These are phyloP conservation scores for Neurospora discreta DNA, from an alignment of 495 filamentous ascomycete species.

Conservation along the genomic window DNA sequence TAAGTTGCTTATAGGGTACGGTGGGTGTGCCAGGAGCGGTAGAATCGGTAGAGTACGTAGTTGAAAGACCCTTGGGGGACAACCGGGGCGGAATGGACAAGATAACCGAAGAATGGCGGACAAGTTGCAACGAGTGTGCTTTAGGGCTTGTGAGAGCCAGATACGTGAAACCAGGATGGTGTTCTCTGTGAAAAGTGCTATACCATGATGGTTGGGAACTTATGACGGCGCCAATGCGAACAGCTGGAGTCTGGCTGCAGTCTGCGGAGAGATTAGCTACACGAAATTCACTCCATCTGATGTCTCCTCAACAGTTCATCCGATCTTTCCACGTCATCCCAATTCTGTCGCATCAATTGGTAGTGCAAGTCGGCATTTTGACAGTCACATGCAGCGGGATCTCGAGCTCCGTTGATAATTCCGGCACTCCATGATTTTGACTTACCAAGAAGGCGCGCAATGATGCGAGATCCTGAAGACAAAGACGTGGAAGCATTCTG, in stretches of 20 bases:
- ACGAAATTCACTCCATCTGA: background rate
- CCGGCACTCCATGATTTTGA: background rate
- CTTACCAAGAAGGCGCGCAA: constrained; percentile 11
- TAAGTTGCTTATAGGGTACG: constrained; percentile 54
- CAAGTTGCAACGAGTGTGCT: constrained; percentile 13
- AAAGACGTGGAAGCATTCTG: constrained; percentile 11
- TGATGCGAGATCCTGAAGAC: constrained; percentile 3
- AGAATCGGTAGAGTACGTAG: constrained; percentile 24
- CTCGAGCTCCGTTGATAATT: background rate
- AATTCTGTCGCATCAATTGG: constrained; percentile 1
- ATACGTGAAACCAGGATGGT: background rate
- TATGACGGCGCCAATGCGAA: constrained; percentile 4
- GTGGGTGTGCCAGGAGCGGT: constrained; percentile 34
- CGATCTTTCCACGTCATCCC: background rate
- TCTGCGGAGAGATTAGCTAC: background rate
- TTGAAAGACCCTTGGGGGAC: constrained; percentile 1
- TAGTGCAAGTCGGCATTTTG: background rate
- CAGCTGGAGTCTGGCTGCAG: background rate
- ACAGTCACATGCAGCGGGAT: background rate
- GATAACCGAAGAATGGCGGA: constrained; percentile 25
- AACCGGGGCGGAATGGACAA: constrained; percentile 11
- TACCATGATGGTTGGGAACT: constrained; percentile 25
- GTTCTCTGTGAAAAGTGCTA: constrained; percentile 9
- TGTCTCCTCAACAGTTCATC: background rate
- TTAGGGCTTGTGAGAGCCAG: constrained; percentile 14